Evolutionary conservation across 164 flowering plant species (phyloP).

Genomic region (Aristolochia contorta): DNA sequence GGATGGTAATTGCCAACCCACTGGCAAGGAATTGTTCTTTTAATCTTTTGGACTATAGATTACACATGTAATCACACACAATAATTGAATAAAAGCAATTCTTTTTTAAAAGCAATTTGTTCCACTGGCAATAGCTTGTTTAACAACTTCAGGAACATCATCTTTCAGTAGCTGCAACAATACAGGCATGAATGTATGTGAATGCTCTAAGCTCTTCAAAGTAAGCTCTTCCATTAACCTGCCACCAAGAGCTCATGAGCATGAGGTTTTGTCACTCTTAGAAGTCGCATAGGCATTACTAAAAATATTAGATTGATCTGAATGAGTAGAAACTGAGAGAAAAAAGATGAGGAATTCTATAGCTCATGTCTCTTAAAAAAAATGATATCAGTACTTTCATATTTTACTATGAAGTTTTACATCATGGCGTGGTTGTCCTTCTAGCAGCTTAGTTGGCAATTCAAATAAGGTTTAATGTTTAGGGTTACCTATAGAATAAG

Average conservation of each 20-base stretch:
- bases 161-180: conserved; percentile 50
- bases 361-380: background rate
- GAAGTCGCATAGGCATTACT: background rate
- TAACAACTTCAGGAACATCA: conserved; percentile 42
- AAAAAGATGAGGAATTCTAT: background rate
- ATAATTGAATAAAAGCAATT: conserved; percentile 33
- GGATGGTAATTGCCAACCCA: no score
- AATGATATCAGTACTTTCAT: no score
- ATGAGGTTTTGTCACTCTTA: background rate
- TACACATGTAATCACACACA: no score
- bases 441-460: no score
- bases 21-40: no score
- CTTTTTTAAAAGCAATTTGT: conserved; percentile 49
- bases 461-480: no score
- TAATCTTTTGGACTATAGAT: no score
- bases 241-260: conserved; percentile 13
- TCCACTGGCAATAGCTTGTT: conserved; percentile 56
- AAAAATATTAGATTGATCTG: no score
- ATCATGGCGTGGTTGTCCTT: no score
- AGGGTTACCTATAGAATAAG: no score
- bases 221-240: conserved; percentile 74
- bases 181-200: conserved; percentile 42
- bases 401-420: no score
- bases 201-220: conserved; percentile 48
- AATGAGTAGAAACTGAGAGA: background rate